Base-by-base conservation (phyloP, 176 grass and related monocot species). In the Carex kokanica region DNA sequence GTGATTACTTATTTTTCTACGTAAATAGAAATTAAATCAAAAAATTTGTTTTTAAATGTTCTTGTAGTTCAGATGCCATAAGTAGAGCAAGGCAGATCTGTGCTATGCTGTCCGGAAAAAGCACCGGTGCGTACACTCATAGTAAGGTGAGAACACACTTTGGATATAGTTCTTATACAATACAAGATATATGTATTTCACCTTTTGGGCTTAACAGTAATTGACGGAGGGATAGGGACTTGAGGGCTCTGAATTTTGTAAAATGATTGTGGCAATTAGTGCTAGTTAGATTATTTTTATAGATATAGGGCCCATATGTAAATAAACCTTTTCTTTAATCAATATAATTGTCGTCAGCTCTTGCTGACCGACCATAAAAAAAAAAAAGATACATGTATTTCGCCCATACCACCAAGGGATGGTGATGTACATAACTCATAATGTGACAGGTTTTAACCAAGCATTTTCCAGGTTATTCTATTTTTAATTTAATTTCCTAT, bases 101-200 rank as follows among this genome's bases (percentile, higher is more conserved):
- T 2, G 56, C 86, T 2, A 64, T 84, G 4, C 78, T 97, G 83
- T 87, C 91, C 17, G 64, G 86, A 15, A 90, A 55, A 78, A 64
- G 82, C 21, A 20, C 89, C 13, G 87, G 89, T 84, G 83, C 86
- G 78, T 97, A 97, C 71, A 97, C 86, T 74, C 83, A 78, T 60
- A 84, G 86, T 64, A 87, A 84, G 88, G 91, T 88, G 5, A 75
- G 47, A 75, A 29, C 21, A 64, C 14, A 31, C 12, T 9, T 23
- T 68, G 36, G 2, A 68, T 68, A 24, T 67, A 3, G 64, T 68
- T 68, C 31, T 38, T 68, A 64, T 64, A 64, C 24, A 17, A 18
- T 38, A 68, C 14, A 47, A 47, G n/a, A 14, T n/a, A 43, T 71
- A 71, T 11, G 17, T 43, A 71, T 34, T 40, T 32, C 0, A 27